These are phyloP conservation scores for Mycena latifolia DNA, from an alignment of 768 basidiomycete genomes.

Conservation along the genomic window DNA sequence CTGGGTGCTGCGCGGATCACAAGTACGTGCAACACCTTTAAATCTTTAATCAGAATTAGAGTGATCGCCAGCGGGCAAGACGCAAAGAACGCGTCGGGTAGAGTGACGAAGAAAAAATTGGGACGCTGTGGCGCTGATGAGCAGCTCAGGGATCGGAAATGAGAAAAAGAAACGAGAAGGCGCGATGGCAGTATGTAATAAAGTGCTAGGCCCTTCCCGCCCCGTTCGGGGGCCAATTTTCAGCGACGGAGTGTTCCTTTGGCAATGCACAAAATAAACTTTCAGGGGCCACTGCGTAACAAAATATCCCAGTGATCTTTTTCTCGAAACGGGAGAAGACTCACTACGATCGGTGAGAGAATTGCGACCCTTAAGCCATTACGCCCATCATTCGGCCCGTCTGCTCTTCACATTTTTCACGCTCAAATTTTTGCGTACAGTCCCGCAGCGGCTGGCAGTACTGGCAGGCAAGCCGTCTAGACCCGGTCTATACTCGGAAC, in stretches of 20 bases:
- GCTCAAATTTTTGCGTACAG: too few species aligned
- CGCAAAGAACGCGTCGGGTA: conserved; percentile 25
- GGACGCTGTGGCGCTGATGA: conserved; percentile 11
- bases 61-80: conserved; percentile 26
- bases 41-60: background rate
- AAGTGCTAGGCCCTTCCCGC: conserved; percentile 13
- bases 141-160: conserved; percentile 20
- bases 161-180: conserved; percentile 8
- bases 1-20: conserved; percentile 20
- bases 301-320: too few species aligned
- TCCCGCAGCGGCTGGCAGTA: too few species aligned
- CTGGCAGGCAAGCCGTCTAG: too few species aligned
- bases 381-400: too few species aligned
- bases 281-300: too few species aligned
- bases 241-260: background rate
- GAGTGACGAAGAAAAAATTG: conserved; percentile 22
- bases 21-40: conserved; percentile 1
- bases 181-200: conserved; percentile 6
- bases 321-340: too few species aligned
- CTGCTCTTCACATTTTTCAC: too few species aligned
- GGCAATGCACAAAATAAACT: background rate
- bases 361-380: too few species aligned
- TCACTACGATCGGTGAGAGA: too few species aligned
- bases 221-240: conserved; percentile 7
- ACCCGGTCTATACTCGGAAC: too few species aligned